Evolutionary conservation across 441 rosid genomes (phyloP), one percentile per base, ranked within the genome.

Genomic region (Rhodomyrtus psidioides): DNA sequence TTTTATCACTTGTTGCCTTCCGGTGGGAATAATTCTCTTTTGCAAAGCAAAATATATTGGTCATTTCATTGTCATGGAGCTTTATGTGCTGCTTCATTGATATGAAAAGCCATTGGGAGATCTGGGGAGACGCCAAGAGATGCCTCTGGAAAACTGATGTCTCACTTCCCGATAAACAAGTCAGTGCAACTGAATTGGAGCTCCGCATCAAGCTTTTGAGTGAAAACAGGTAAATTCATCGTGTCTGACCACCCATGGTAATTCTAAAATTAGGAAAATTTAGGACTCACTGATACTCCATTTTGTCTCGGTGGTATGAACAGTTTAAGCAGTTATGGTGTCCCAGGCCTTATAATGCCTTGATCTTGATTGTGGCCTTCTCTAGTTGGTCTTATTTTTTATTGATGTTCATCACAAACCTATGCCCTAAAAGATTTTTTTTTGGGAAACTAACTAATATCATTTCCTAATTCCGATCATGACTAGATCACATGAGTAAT

Each of bases 51-150:
- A 82, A 7, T 55, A n/a, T 53, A 17, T 28, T 26, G 4, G 23
- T 51, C 8, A 34, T 28, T 74, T 55, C 57, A 30, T 55, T 17
- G 14, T 28, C 54, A 3, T 15, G 27, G 14, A 76, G 55, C 53
- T 34, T 26, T 24, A 46, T 34, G 84, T 82, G 79, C 70, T 87
- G 53, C 57, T 53, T 89, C 85, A 53, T 90, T 60, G 88, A 86
- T 85, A 96, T 98, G 93, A 44, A 94, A 92, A 89, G 93, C 93
- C 83, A 93, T 93, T 88, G 89, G 95, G n/a, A 94, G 91, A 88
- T 83, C 89, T 65, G 97, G 88, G 86, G 96, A 93, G 62, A 88
- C 92, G 86, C 89, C 89, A 44, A 83, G 34, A 65, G 42, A 83
- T 85, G 79, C 83, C 84, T 59, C 83, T 14, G 87, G 55, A 70